Evolutionary conservation across 805 yeast genomes (phyloP).

Genomic region (Candida manassasensis): DNA sequence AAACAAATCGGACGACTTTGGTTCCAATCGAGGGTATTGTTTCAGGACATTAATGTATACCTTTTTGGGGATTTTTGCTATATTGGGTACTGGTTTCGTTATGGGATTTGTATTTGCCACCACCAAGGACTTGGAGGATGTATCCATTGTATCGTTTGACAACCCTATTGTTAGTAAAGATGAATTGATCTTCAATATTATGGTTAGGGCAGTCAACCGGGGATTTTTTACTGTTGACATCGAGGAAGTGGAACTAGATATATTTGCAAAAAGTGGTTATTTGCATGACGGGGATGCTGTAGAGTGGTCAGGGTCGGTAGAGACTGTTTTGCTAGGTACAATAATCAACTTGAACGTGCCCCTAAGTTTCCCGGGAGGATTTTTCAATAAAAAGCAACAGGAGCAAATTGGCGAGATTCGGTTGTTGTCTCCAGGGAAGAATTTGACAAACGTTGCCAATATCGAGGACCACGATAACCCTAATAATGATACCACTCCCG

Average conservation of each 20-base stretch:
- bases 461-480: background rate
- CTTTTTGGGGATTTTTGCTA: slow-evolving; percentile 38
- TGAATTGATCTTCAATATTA: slow-evolving; percentile 75
- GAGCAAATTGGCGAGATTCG: slow-evolving; percentile 67
- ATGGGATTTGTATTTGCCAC: slow-evolving; percentile 84
- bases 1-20: slow-evolving; percentile 18
- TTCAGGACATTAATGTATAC: slow-evolving; percentile 39
- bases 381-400: slow-evolving; percentile 58
- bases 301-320: slow-evolving; percentile 20
- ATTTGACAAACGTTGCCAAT: slow-evolving; percentile 24
- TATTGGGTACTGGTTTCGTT: slow-evolving; percentile 70
- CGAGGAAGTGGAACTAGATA: slow-evolving; percentile 66
- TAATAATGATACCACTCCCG: slow-evolving; percentile 23
- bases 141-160: slow-evolving; percentile 55
- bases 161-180: slow-evolving; percentile 78
- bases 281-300: slow-evolving; percentile 18
- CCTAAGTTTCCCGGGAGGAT: slow-evolving; percentile 69
- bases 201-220: slow-evolving; percentile 79
- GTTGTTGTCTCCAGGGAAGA: slow-evolving; percentile 65
- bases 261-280: slow-evolving; percentile 72
- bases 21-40: slow-evolving; percentile 14
- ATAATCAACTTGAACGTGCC: slow-evolving; percentile 66
- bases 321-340: slow-evolving; percentile 75
- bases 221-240: slow-evolving; percentile 71
- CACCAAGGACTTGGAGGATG: slow-evolving; percentile 72